Base-by-base conservation (phyloP, 2,329 filamentous ascomycete genomes). In the Aspergillus pseudoviridinutans region DNA sequence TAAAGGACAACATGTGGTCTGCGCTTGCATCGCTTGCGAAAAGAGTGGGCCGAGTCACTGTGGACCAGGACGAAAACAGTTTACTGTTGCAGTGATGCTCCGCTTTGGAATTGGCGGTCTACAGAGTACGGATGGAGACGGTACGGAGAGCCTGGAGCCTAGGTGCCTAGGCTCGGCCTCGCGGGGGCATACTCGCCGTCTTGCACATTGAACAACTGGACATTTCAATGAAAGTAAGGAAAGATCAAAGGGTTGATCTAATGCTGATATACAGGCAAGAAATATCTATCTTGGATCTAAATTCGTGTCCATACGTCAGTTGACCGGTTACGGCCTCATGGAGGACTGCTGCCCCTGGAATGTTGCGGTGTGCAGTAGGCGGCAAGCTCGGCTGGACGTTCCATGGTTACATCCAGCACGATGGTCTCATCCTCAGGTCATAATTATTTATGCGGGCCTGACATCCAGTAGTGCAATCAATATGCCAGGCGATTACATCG, bases 361-460 rank as follows among this genome's bases (percentile, higher is more conserved):
- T 44, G 50, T 57, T 58, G 55, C 59, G 61, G 56, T 59, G 55
- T 57, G 58, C 25, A 24, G 41, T 4, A 9, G 41, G 56, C 62
- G 61, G 61, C 58, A 60, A 60, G 57, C 62, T 63, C 62, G 62
- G 62, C 57, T 60, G 58, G 47, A 25, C 22, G 61, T 58, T 54
- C 61, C 62, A 63, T 60, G 62, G 61, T 59, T 56, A 46, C 49
- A 53, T 47, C 9, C 7, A 46, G 42, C 44, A 41, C 51, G 54
- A 51, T 56, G 57, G 59, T 57, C 63, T 61, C 56, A 58, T 57
- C 29, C 50, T 46, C 42, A 10, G n/a, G 14, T 50, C 24, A 35
- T 10, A 44, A 44, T 22, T 17, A 5, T 35, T 35, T 35, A 35
- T 35, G 32, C 32, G 12, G 10, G 32, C 14, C 4, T 35, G 32